Conservation (phyloP, 106 monocot species). For the Dendrobium chrysotoxum region DNA sequence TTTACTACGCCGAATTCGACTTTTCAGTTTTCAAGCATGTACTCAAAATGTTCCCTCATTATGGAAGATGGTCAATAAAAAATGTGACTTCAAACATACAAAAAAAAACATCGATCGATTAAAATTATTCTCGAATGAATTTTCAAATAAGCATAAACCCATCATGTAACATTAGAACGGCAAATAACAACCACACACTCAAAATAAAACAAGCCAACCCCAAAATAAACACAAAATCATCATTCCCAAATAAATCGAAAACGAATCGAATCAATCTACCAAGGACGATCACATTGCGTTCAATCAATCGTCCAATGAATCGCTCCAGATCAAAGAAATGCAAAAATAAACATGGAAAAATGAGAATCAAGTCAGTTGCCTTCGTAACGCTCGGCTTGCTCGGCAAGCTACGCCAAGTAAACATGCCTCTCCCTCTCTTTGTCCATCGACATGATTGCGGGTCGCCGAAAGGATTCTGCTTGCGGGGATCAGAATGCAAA, state of each 20-base stretch:
- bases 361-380: constrained; percentile 8
- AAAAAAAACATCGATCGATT: neutral
- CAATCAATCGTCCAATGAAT: neutral
- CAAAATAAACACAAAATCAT: neutral
- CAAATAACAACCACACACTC: neutral
- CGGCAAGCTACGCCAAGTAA: constrained; percentile 46
- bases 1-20: neutral
- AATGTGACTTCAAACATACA: no score
- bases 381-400: constrained; percentile 52
- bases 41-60: neutral
- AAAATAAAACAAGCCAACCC: neutral
- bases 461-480: no score
- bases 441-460: constrained; percentile 20
- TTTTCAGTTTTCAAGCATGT: neutral
- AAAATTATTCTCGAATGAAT: neutral
- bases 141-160: neutral
- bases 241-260: neutral
- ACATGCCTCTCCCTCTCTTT: constrained; percentile 40
- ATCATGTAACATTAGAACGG: neutral
- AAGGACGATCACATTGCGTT: neutral
- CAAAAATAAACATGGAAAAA: neutral
- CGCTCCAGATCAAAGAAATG: neutral
- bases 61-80: neutral
- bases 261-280: neutral
- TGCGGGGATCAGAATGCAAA: no score